Evolutionary conservation across 768 basidiomycete genomes (phyloP).

Genomic region (Daedaleopsis sinensis): DNA sequence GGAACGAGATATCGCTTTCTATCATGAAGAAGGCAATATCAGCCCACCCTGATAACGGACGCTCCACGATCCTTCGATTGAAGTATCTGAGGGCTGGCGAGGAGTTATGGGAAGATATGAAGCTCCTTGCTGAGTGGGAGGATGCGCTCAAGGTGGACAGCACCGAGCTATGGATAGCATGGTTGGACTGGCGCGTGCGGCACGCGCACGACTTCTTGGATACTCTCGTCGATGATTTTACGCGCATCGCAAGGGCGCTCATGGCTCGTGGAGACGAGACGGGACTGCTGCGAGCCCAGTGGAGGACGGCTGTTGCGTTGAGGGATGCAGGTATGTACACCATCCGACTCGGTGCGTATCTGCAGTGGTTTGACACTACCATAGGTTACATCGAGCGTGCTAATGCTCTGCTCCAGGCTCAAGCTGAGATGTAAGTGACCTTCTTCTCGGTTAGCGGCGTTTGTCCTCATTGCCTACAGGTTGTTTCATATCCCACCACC

Average conservation of each 20-base stretch:
- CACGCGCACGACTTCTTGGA: slow-evolving; percentile 50
- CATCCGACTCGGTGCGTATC: slow-evolving; percentile 10
- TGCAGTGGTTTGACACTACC: not conserved
- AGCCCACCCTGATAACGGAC: slow-evolving; percentile 52
- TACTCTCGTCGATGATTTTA: slow-evolving; percentile 54
- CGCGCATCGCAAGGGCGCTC: slow-evolving; percentile 48
- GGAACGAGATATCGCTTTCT: slow-evolving; percentile 71
- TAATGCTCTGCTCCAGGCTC: slow-evolving; percentile 79
- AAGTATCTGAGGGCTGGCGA: slow-evolving; percentile 74
- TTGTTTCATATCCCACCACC: slow-evolving; percentile 57
- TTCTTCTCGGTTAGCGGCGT: not conserved
- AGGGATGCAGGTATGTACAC: slow-evolving; percentile 61
- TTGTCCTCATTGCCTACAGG: slow-evolving; percentile 38
- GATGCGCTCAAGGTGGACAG: slow-evolving; percentile 55
- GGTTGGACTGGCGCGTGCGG: slow-evolving; percentile 77
- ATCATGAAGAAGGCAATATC: slow-evolving; percentile 66
- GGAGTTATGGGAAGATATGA: slow-evolving; percentile 64
- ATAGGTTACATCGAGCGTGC: slow-evolving; percentile 76
- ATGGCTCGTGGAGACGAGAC: slow-evolving; percentile 34
- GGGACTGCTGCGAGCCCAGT: slow-evolving; percentile 60
- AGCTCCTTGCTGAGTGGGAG: slow-evolving; percentile 70
- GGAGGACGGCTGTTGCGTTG: slow-evolving; percentile 67
- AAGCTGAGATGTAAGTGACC: slow-evolving; percentile 74
- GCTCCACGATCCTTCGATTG: slow-evolving; percentile 55
- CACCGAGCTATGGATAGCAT: slow-evolving; percentile 72